These are phyloP conservation scores for Beauveria pseudobassiana DNA, from an alignment of 2,329 filamentous ascomycete species.

Conservation along the genomic window DNA sequence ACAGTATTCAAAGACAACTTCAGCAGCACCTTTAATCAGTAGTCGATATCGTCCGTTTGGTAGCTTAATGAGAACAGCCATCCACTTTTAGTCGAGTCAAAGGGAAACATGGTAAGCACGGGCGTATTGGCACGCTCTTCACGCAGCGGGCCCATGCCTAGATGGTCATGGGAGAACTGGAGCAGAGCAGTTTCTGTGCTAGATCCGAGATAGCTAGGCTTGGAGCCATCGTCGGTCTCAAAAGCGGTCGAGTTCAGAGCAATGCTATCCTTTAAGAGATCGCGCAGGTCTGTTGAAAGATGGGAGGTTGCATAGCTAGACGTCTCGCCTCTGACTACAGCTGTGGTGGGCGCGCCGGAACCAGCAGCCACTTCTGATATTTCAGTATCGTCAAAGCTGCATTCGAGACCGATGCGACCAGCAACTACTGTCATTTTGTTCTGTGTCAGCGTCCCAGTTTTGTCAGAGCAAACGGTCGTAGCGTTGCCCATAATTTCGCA, in stretches of 20 bases:
- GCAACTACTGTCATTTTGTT: conserved; percentile 56
- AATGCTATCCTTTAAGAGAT: conserved; percentile 32
- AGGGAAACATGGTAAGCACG: conserved; percentile 42
- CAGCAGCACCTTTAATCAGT: conserved; percentile 50
- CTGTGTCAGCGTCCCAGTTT: conserved; percentile 58
- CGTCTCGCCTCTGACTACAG: conserved; percentile 19
- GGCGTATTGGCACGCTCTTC: conserved; percentile 40
- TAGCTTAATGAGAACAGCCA: conserved; percentile 46
- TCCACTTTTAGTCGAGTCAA: conserved; percentile 49
- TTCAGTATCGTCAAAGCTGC: conserved; percentile 29
- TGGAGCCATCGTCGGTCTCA: conserved; percentile 33
- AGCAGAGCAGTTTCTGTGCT: conserved; percentile 49
- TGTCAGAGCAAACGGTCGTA: conserved; percentile 57
- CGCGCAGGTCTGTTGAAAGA: conserved; percentile 27
- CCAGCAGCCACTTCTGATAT: conserved; percentile 14
- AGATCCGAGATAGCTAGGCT: conserved; percentile 40
- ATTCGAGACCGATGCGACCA: conserved; percentile 41
- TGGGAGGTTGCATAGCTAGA: conserved; percentile 23
- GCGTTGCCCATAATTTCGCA: conserved; percentile 60
- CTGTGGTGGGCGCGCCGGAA: conserved; percentile 16
- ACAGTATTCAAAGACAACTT: conserved; percentile 43
- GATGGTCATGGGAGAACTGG: conserved; percentile 40
- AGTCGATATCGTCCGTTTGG: conserved; percentile 39
- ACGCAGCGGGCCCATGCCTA: conserved; percentile 37
- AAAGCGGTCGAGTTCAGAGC: conserved; percentile 47